Conservation (phyloP, 1,284 basidiomycete species). For the Ceratobasidium sp. region DNA sequence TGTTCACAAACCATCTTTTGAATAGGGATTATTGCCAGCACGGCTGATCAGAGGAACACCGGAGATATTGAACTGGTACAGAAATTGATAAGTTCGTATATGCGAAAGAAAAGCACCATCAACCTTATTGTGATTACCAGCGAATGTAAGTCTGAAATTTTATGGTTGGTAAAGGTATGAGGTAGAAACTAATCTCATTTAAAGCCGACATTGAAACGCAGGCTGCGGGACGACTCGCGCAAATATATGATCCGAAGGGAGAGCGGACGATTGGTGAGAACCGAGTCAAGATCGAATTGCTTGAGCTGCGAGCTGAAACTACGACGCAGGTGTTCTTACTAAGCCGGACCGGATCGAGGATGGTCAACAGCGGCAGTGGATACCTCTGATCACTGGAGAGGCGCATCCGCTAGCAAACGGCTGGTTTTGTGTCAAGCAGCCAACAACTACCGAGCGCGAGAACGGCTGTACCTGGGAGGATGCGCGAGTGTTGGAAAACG, state of each 20-base stretch:
- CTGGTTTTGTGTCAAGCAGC: conserved; percentile 76
- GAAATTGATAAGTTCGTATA: neutral
- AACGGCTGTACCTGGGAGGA: conserved; percentile 58
- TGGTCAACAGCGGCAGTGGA: conserved; percentile 60
- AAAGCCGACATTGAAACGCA: conserved; percentile 7
- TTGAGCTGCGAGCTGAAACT: neutral
- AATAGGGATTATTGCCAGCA: conserved; percentile 12
- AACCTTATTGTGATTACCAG: neutral
- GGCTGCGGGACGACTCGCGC: neutral
- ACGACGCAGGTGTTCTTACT: conserved; percentile 68
- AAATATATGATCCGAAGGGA: conserved; percentile 2
- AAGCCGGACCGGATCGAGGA: conserved; percentile 70
- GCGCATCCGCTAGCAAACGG: conserved; percentile 67
- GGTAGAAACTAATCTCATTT: neutral
- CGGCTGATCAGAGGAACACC: neutral
- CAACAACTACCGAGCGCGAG: conserved; percentile 69
- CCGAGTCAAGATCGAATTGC: neutral
- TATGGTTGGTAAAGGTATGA: neutral
- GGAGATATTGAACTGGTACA: conserved; percentile 12
- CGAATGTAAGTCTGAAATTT: neutral
- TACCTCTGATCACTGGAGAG: conserved; percentile 63
- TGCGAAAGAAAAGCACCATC: conserved; percentile 3
- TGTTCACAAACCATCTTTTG: neutral
- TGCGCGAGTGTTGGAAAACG: conserved; percentile 60
- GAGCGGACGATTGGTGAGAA: conserved; percentile 9